Conservation (phyloP, 306 rosid genomes). For the Cucurbita pepo region DNA sequence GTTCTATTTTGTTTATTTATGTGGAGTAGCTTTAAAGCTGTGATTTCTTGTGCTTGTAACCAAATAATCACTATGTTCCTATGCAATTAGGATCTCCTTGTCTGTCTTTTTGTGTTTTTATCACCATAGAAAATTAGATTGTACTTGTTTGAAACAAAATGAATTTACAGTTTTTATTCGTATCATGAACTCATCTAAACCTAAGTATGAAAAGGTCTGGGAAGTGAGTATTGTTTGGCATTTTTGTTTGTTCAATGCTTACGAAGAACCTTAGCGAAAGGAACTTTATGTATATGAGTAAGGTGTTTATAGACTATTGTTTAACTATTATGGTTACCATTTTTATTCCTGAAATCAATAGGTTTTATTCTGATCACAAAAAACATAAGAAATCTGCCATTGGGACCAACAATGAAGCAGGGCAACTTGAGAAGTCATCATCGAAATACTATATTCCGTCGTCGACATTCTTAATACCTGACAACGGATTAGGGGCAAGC, state of each 20-base stretch:
- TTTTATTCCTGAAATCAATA: slow-evolving; percentile 10
- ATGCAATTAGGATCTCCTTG: not conserved
- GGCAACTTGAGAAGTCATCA: slow-evolving; percentile 35
- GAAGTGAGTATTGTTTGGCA: not conserved
- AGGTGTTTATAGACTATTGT: not conserved
- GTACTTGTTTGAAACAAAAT: not conserved
- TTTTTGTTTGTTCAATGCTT: not conserved
- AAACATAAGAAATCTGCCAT: slow-evolving; percentile 17
- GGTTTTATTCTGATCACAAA: slow-evolving; percentile 48
- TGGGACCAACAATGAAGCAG: slow-evolving; percentile 40
- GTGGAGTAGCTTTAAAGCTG: not conserved
- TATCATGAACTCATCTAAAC: not conserved
- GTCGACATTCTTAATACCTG: slow-evolving; percentile 34
- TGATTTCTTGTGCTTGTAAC: not conserved
- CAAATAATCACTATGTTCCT: not conserved
- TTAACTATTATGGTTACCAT: not conserved
- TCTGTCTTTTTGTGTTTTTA: not conserved
- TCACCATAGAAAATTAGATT: not conserved
- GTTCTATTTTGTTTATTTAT: not conserved
- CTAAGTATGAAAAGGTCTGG: not conserved
- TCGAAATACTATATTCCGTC: slow-evolving; percentile 35
- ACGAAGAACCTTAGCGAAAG: not conserved
- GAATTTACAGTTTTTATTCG: not conserved
- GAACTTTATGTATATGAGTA: not conserved
- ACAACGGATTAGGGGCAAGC: slow-evolving; percentile 26